Percentiles rank a stretch among this genome's conserved stretches.
phyloP scores from a whole-genome alignment of 192 early-diverging fungal species.

The Spinellus fusiger region DNA sequence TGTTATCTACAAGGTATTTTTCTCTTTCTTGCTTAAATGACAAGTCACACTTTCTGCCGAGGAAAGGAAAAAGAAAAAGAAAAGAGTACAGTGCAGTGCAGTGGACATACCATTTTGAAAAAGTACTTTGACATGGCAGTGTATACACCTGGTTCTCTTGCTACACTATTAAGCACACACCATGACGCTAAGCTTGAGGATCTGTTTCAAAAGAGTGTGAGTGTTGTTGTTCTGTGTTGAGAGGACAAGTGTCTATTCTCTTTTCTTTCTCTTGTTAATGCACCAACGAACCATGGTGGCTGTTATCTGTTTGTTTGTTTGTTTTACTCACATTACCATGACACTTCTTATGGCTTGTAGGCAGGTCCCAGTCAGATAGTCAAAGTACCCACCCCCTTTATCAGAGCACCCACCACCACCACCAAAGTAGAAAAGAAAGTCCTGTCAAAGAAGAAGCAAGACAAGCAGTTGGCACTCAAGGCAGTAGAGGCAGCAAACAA shows the following conservation, averaged over 20 bases:
- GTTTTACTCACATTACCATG: neutral
- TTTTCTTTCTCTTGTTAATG: no score
- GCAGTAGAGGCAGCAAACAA: slow-evolving; percentile 24
- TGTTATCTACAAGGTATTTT: no score
- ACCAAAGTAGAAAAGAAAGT: slow-evolving; percentile 27
- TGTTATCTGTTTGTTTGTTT: neutral
- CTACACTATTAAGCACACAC: neutral
- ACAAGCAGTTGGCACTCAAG: slow-evolving; percentile 23
- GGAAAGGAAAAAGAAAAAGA: no score
- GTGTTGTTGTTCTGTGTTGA: no score
- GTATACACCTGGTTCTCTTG: neutral
- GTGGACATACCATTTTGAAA: no score
- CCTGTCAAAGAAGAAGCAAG: slow-evolving; percentile 1
- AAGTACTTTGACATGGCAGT: no score
- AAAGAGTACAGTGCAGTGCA: no score
- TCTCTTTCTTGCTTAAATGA: no score
- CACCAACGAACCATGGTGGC: no score
- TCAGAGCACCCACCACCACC: neutral
- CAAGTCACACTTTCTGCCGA: no score
- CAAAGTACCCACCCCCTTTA: neutral
- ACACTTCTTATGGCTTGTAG: no score
- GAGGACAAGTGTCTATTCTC: no score
- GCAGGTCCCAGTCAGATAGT: neutral
- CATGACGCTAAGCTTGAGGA: neutral
- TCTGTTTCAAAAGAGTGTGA: neutral